Percentiles rank a stretch among this genome's conserved stretches.
phyloP scores from a whole-genome alignment of 108 stramenopile genomes.

The Schizochytrium sp. region DNA sequence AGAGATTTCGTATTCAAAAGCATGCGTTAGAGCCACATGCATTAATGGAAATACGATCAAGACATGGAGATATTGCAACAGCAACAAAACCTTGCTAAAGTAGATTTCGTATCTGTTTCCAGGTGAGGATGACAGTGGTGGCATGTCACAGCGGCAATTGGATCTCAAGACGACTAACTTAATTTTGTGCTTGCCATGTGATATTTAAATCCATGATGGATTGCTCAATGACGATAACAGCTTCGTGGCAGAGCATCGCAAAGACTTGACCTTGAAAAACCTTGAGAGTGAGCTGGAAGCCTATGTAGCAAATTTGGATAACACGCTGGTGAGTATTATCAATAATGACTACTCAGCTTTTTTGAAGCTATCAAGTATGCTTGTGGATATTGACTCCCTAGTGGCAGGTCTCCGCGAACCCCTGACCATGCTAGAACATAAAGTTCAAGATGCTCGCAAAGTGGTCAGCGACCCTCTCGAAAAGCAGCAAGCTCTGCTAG shows the following conservation, averaged over 20 bases:
- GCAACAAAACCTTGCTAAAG: too few species aligned
- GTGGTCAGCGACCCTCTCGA: constrained; percentile 53
- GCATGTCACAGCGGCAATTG: too few species aligned
- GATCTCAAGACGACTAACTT: too few species aligned
- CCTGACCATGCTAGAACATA: constrained; percentile 9
- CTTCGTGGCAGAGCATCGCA: constrained; percentile 27
- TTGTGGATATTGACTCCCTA: constrained; percentile 50
- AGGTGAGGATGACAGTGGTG: too few species aligned
- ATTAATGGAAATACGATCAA: not conserved
- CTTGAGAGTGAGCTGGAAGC: constrained; percentile 52
- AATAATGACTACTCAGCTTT: constrained; percentile 60
- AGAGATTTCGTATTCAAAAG: not conserved
- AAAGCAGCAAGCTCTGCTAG: constrained; percentile 10
- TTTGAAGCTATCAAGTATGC: constrained; percentile 49
- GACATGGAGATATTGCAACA: too few species aligned
- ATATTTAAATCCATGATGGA: not conserved
- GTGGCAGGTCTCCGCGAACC: constrained; percentile 48
- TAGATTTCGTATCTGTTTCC: too few species aligned
- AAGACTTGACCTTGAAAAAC: constrained; percentile 28
- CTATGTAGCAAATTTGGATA: constrained; percentile 54
- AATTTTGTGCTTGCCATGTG: too few species aligned
- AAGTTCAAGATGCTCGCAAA: constrained; percentile 29
- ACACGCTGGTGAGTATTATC: constrained; percentile 55
- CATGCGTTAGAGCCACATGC: not conserved
- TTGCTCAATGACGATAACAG: not conserved